Evolutionary conservation across 345 rosid species (phyloP), one percentile per base, ranked within the genome.

Genomic region (Syzygium aqueum): DNA sequence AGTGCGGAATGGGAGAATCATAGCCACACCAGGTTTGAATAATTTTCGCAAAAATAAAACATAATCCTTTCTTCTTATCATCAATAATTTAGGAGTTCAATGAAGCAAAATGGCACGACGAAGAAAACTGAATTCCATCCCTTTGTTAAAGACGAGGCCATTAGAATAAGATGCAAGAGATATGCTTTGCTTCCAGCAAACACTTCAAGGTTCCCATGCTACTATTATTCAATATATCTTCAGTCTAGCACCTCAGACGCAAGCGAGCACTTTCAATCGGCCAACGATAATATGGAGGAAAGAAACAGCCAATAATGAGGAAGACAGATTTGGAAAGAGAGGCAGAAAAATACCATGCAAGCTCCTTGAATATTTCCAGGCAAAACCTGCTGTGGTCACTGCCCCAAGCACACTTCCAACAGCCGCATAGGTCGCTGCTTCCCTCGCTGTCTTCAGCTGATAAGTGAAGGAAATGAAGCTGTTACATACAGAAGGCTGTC

Each of bases 321-420:
- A 40, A 88, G n/a, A n/a, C 30, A 23, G 51, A 87, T 15, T 52
- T 65, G 52, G 78, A 49, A 86, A 50, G 86, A 67, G 46, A 67
- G 30, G 63, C 53, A 88, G 65, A 13, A 67, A 2, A 73, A 49
- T 93, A 97, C 99, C 99, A 91, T 96, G 99, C 86, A 93, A 89
- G 84, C 96, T 94, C 93, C 88, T 94, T 7, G 98, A 97, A 90
- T 98, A 96, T 89, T 94, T 96, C 99, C 97, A 96, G 78, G 98
- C 90, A 92, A 95, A 51, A 90, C 93, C 97, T 16, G 96, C 99
- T 87, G 97, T 94, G 21, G 98, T 93, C 51, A 93, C 89, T 37
- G 98, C 99, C 85, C 98, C 99, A 86, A 96, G 89, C 51, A 90
- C 90, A 90, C 93, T 88, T 88, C 98, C 98, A 27, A 92, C 30